phyloP scores from a whole-genome alignment of 2,329 filamentous ascomycete species.

The Ophiocordyceps camponoti-leonardi region DNA sequence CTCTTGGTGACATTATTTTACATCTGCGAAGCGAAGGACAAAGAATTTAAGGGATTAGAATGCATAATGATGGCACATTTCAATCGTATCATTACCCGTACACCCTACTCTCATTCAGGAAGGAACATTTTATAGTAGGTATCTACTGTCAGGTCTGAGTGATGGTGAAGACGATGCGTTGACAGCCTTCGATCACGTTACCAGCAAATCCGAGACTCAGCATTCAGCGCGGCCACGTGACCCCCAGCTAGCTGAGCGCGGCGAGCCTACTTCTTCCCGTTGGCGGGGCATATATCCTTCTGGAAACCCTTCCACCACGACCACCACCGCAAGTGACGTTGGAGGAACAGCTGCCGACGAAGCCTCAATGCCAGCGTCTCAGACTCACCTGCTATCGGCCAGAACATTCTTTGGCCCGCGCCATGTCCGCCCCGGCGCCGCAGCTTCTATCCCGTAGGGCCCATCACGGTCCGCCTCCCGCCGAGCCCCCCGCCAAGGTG shows the following conservation, averaged over 20 bases:
- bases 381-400: conserved; percentile 3
- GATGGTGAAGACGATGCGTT: too few species aligned
- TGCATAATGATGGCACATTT: too few species aligned
- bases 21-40: too few species aligned
- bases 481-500: conserved; percentile 12
- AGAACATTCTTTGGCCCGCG: conserved; percentile 12
- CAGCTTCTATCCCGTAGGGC: conserved; percentile 18
- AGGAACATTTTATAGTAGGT: too few species aligned
- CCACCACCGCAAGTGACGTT: background rate
- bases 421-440: conserved; percentile 19
- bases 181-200: too few species aligned
- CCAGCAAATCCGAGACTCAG: too few species aligned
- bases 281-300: conserved; percentile 1
- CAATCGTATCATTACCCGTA: too few species aligned
- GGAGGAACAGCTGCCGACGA: background rate
- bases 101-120: too few species aligned
- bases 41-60: too few species aligned
- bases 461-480: conserved; percentile 15
- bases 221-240: too few species aligned
- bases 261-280: background rate
- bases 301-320: background rate
- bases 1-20: too few species aligned
- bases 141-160: too few species aligned
- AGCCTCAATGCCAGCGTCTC: conserved; percentile 3
- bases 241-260: background rate